Conservation (phyloP, 139 green algal genomes). For the Penium margaritaceum region DNA sequence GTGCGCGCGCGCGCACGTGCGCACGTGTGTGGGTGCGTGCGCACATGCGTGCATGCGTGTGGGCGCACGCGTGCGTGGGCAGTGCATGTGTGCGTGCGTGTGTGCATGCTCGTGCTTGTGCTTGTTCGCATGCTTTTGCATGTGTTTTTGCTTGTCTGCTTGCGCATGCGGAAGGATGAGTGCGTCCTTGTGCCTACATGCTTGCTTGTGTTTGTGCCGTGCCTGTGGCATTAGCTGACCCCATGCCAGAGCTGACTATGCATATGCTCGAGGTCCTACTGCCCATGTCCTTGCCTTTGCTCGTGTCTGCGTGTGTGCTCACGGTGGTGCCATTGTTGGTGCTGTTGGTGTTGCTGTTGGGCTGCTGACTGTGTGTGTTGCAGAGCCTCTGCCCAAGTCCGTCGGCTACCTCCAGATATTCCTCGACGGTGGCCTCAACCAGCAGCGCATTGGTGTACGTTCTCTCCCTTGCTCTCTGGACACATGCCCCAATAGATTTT, state of each 20-base stretch:
- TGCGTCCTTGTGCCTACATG: not conserved
- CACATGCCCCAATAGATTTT: no score
- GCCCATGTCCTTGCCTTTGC: not conserved
- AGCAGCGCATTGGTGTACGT: conserved; percentile 43
- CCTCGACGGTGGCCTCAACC: conserved; percentile 42
- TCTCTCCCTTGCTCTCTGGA: no score
- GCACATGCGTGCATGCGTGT: not conserved
- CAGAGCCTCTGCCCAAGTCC: conserved; percentile 11
- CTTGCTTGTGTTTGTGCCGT: not conserved
- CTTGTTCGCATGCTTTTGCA: not conserved
- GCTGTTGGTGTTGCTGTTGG: no score
- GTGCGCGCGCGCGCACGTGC: not conserved
- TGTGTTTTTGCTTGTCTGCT: not conserved
- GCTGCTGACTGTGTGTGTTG: no score
- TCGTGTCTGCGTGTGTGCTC: not conserved
- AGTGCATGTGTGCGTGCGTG: not conserved
- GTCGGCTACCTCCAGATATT: conserved; percentile 38
- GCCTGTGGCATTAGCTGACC: not conserved
- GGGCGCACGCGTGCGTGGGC: not conserved
- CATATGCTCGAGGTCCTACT: no score
- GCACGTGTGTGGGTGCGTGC: not conserved
- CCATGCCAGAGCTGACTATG: no score
- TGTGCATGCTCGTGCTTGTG: not conserved
- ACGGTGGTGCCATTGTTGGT: no score
- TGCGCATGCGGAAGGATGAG: not conserved